Conservation (phyloP, 2,329 filamentous ascomycete genomes). For the Penicillium sp. region DNA sequence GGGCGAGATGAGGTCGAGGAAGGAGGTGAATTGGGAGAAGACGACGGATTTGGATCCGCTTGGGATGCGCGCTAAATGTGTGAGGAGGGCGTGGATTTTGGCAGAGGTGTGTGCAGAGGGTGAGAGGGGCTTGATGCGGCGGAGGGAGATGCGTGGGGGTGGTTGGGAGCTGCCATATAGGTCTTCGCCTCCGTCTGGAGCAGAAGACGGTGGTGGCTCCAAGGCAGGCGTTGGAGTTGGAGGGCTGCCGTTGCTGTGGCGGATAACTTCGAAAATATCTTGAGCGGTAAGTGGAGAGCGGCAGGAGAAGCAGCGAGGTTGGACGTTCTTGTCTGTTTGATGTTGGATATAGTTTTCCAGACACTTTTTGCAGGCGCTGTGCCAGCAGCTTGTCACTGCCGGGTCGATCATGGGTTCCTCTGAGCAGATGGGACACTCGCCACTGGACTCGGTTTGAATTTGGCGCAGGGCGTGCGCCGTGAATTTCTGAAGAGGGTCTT, state of each 20-base stretch:
- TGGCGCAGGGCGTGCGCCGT: slow-evolving; percentile 86
- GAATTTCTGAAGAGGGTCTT: slow-evolving; percentile 71
- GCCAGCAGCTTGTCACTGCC: slow-evolving; percentile 95
- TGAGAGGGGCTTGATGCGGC: slow-evolving; percentile 68
- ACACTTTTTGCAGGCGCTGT: slow-evolving; percentile 94
- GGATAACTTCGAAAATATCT: slow-evolving; percentile 90
- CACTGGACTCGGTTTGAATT: slow-evolving; percentile 85
- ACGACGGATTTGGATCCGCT: slow-evolving; percentile 83
- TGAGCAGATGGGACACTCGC: slow-evolving; percentile 92
- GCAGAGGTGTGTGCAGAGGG: slow-evolving; percentile 66
- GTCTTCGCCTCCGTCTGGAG: slow-evolving; percentile 43
- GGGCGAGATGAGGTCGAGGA: slow-evolving; percentile 87
- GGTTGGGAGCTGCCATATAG: slow-evolving; percentile 43
- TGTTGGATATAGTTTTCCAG: slow-evolving; percentile 89
- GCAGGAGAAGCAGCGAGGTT: slow-evolving; percentile 88
- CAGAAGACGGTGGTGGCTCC: slow-evolving; percentile 42
- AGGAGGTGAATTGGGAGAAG: slow-evolving; percentile 97
- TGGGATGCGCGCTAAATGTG: slow-evolving; percentile 73
- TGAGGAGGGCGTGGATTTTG: slow-evolving; percentile 82
- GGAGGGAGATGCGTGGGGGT: slow-evolving; percentile 61
- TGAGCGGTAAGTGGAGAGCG: slow-evolving; percentile 79
- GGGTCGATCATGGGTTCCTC: slow-evolving; percentile 97
- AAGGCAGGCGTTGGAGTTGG: slow-evolving; percentile 34
- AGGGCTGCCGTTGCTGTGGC: slow-evolving; percentile 58
- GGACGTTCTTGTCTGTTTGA: slow-evolving; percentile 74